Evolutionary conservation across 805 yeast species (phyloP), one percentile per base, ranked within the genome.

Genomic region (Metschnikowia lunata): DNA sequence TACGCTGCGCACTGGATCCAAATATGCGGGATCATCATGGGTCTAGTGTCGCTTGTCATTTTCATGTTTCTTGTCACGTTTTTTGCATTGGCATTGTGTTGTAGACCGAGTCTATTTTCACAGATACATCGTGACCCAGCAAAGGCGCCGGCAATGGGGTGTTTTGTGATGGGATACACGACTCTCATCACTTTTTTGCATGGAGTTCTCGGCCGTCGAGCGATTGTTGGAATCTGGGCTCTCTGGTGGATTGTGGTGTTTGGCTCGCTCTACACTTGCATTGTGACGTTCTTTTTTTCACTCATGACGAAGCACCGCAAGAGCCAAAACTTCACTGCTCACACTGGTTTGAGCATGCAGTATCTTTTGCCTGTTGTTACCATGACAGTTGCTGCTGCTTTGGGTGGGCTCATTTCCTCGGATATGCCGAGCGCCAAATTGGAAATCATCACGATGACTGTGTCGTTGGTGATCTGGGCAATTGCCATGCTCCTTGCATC

Each of bases 331-430:
- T 39, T 38, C 23, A 30, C 55, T 15, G 55, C 54, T 8, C 56
- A 58, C 13, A 27, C 57, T 14, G 60, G 69, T 26, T 57, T 88
- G 37, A 77, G 76, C 52, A 75, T 87, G 23, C 72, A 83, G 2
- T 61, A 85, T 3, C 60, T 89, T 18, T 66, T 89, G 40, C 93
- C 95, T 0, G 74, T 86, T n/a, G 91, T 89, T 14, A 76, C 96
- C 0, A 63, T 86, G 27, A 85, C 88, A 1, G 96, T 89, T 45
- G 78, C 80, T 4, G 73, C 89, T 0, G 77, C 95, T 0, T 68
- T 79, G n/a, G 93, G 95, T 3, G 79, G 80, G 1, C 47, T 77
- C 0, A 68, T 88, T 14, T 71, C 66, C 33, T 56, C 59, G 11
- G 62, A 62, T 39, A 66, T 80, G 32, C 82, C 77, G 9, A 52